Conservation (phyloP, 441 rosid species). For the Metrosideros polymorpha region DNA sequence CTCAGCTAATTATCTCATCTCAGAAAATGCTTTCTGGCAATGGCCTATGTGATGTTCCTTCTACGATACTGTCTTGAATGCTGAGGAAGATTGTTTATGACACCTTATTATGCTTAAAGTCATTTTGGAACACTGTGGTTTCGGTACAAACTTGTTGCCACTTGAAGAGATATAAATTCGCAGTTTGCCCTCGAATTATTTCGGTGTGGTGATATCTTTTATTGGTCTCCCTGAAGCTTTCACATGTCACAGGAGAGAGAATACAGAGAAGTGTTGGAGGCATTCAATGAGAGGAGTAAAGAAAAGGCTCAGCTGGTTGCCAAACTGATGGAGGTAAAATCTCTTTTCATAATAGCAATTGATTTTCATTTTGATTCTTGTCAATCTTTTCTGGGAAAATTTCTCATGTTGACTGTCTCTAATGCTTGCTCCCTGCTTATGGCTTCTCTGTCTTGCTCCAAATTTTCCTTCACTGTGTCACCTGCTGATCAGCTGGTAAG, state of each 20-base stretch:
- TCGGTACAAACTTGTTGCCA: background rate
- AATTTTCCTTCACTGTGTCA: background rate
- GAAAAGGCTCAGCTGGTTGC: constrained; percentile 68
- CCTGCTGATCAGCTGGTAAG: constrained; percentile 42
- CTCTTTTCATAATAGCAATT: background rate
- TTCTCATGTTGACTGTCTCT: background rate
- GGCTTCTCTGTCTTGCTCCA: background rate
- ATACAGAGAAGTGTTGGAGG: constrained; percentile 80
- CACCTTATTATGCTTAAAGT: background rate
- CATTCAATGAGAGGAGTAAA: constrained; percentile 79
- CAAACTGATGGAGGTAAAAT: constrained; percentile 75
- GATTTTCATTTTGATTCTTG: background rate
- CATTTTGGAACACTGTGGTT: background rate
- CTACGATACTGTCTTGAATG: background rate
- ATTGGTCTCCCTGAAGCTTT: background rate
- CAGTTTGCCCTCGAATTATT: background rate
- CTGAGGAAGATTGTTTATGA: background rate
- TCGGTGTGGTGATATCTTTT: background rate
- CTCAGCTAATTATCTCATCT: background rate
- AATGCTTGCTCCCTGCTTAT: background rate
- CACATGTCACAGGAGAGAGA: constrained; percentile 59
- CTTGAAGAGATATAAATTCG: background rate
- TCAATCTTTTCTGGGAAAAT: background rate
- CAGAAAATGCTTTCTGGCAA: background rate
- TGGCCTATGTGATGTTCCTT: background rate